Conservation (phyloP, 208 protist species). For the Leishmania tarentolae region DNA sequence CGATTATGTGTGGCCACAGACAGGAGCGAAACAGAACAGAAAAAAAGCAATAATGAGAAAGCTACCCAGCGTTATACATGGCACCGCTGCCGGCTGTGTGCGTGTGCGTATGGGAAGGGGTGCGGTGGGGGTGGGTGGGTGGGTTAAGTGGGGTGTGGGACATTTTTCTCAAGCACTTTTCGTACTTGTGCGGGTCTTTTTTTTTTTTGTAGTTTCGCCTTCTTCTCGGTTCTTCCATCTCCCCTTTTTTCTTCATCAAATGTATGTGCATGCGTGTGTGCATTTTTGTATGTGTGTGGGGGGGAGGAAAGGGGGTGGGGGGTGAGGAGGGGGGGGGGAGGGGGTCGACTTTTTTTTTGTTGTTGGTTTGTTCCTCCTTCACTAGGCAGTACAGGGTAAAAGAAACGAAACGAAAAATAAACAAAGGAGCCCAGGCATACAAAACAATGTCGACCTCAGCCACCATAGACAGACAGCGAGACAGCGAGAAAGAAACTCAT, state of each 20-base stretch:
- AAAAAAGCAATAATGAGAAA: not conserved
- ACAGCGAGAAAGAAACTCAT: not conserved
- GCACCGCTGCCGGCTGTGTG: not conserved
- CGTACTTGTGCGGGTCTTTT: not conserved
- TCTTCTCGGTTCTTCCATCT: not conserved
- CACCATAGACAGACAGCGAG: not conserved
- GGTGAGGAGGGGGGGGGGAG: too few relatives aligned
- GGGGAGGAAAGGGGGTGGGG: too few relatives aligned
- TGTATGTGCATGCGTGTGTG: not conserved
- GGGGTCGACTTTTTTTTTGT: conserved; percentile 1
- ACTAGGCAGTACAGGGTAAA: conserved; percentile 7
- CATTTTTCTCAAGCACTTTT: not conserved
- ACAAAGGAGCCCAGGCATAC: not conserved
- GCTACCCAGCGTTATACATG: not conserved
- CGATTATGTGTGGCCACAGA: not conserved
- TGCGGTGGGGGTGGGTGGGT: not conserved
- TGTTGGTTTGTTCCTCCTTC: not conserved
- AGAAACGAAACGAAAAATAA: not conserved
- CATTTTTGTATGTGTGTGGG: too few relatives aligned
- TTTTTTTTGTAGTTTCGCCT: not conserved
- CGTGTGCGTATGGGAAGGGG: not conserved
- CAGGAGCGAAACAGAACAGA: not conserved
- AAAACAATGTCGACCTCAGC: not conserved
- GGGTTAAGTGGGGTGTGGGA: too few relatives aligned
- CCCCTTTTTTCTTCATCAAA: not conserved